Base-by-base conservation (phyloP, 2,329 filamentous ascomycete species). In the Phyllosticta paracitricarpa region DNA sequence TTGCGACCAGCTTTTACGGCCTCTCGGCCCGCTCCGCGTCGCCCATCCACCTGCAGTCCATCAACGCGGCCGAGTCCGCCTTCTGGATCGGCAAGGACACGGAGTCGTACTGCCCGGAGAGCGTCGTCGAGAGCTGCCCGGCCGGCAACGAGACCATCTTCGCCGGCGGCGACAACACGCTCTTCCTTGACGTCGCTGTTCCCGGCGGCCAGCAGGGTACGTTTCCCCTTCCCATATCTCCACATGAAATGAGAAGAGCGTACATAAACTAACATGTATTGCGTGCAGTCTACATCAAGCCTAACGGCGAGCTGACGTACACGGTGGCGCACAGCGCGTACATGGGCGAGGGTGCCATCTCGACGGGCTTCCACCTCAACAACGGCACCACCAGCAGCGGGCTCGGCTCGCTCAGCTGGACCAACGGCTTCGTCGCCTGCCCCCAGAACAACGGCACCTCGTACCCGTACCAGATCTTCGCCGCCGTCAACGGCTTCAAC, bases 121-220 rank as follows among this genome's bases (percentile, higher is more conserved):
- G 68, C 4, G 69, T 77, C 1, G 70, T 70, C 22, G 57, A 70
- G 0, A 66, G 68, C n/a, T 82, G 80, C 68, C 79, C 79, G 17
- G 66, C 75, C 0, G 80, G 79, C 19, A 79, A 77, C 62, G 64
- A 69, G 26, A 83, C 81, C 7, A 75, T 78, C 8, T 71, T 82
- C 56, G 68, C 72, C 40, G 73, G 76, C 30, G 72, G 74, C 54
- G 59, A 70, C 30, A 51, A 52, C 1, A 68, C 64, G 10, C 68
- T 62, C 12, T 61, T 63, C n/a, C 56, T 82, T 68, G 72, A 75
- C 35, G 79, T 83, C 33, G 68, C 78, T 30, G 85, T 87, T 4
- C 84, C 85, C 4, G 85, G 85, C 28, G 85, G 86, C 26, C 85
- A 89, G 67, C 72, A 78, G 62, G 77, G 67, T 69, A 62, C 62